Evolutionary conservation across 2,329 filamentous ascomycete species (phyloP), one percentile per base, ranked within the genome.

Genomic region (Trichoderma pleuroti): DNA sequence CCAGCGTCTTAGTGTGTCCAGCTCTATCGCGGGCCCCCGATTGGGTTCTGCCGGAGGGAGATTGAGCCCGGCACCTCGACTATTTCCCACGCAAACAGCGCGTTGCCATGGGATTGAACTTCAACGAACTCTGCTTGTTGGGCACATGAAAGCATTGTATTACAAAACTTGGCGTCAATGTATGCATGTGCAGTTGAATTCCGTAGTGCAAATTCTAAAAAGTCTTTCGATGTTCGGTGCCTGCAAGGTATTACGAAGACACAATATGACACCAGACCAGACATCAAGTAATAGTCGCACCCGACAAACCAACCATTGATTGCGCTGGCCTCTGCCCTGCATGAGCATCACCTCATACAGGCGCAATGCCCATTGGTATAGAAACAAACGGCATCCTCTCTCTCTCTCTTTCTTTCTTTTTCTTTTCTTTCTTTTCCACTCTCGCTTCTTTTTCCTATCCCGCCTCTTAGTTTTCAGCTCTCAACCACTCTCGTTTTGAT

Each of bases 21-120:
- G 26, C 59, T 56, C 42, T 56, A 39, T 49, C 65, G 46, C 32
- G 59, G 21, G 26, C 56, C 67, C 57, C 67, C 67, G 57, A 69
- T 69, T 69, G 67, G 67, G 59, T 16, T 34, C 28, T 34, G 56
- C 39, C 34, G 46, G 28, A 32, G 21, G 28, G 18, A 21, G 18
- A 28, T 10, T 46, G 54, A 30, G 24, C 54, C 60, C 65, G 65
- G 65, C 65, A 68, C 36, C 36, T 21, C 28, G 26, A 28, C 26
- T 28, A 28, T 39, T 10, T 42, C 30, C 32, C 63, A 66, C 34
- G 30, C 49, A 42, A 18, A 42, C 36, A 9, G 36, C 36, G 36
- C 21, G 42, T 46, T 46, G 42, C 42, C n/a, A 49, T 49, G 24
- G 46, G 12, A 9, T 24, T 21, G 10, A 49, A 42, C 16, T 42